Evolutionary conservation across 192 early-diverging fungal genomes (phyloP).

Genomic region (Coemansia guatemalensis): DNA sequence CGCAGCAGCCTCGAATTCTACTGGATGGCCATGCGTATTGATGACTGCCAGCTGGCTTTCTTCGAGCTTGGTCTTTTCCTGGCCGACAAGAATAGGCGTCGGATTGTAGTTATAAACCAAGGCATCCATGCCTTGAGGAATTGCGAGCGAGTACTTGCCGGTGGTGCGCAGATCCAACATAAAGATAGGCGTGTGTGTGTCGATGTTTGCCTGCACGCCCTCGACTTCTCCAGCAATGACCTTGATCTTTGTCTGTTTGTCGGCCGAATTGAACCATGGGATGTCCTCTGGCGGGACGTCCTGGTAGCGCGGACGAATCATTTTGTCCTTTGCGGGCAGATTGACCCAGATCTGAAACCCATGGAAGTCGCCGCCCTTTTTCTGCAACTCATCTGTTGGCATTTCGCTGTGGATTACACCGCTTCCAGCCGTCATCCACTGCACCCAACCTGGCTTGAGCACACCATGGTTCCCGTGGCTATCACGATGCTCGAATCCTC

Average conservation of each 20-base stretch:
- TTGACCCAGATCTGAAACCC: conserved; percentile 81
- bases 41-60: conserved; percentile 46
- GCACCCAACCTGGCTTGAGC: conserved; percentile 66
- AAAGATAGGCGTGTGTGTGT: conserved; percentile 77
- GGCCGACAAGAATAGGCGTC: conserved; percentile 32
- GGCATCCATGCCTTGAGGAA: conserved; percentile 50
- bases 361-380: conserved; percentile 46
- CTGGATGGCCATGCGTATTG: conserved; percentile 36
- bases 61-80: conserved; percentile 37
- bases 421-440: conserved; percentile 79
- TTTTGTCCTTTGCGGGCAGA: conserved; percentile 70
- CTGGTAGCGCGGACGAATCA: conserved; percentile 68
- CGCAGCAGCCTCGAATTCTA: conserved; percentile 40
- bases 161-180: conserved; percentile 76
- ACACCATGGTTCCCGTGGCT: conserved; percentile 70
- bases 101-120: conserved; percentile 53
- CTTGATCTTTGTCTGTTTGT: conserved; percentile 59
- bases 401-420: conserved; percentile 78
- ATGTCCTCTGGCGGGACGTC: conserved; percentile 67
- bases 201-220: conserved; percentile 65
- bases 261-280: conserved; percentile 54
- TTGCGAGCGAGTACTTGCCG: conserved; percentile 48
- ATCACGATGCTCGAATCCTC: conserved; percentile 73
- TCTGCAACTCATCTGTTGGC: conserved; percentile 53
- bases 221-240: conserved; percentile 86